Base-by-base conservation (phyloP, 225 moss, liverwort and hornwort species). In the Asterella californica region DNA sequence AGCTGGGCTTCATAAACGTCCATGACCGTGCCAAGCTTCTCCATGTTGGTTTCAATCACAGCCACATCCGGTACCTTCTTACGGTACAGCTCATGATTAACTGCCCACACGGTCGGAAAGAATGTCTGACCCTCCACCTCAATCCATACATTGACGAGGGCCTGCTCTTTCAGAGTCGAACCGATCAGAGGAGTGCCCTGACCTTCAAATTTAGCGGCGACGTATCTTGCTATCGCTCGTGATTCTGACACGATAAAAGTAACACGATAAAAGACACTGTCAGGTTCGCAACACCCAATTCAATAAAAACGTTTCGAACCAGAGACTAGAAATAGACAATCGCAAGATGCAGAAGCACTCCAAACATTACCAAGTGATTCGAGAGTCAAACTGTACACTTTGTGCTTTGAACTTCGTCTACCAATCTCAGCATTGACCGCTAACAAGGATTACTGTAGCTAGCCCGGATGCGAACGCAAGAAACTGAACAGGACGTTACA, bases 171-270 rank as follows among this genome's bases (percentile, higher is more conserved):
- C 17, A n/a, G 22, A 50, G 21, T 46, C 2, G 47, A 46, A n/a
- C 72, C 72, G 24, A 47, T 8, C 12, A 72, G 72, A 46, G 72
- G 46, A 46, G 46, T 72, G n/a, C 72, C 72, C 36, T 72, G 72
- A 50, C 47, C 47, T 48, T 46, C 47, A n/a, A 72, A 72, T 29
- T 72, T 72, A 46, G 46, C 46, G 24, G 4, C 27, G 22, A 50
- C 10, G n/a, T 73, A 73, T 50, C 49, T 73, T 52, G 73, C 48
- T 9, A 73, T 18, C 12, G 72, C 72, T 49, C 47, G 45, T 46
- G 72, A 72, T 50, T 73, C 73, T 73, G 25, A 9, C 6, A 48
- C 22, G n/a, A n/a, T 14, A 46, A 7, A 70, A 25, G 42, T 33
- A 15, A 11, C 30, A 65, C 65, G 52, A 52, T 10, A 12, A 17